Evolutionary conservation across 805 yeast species (phyloP).

Genomic region (Lipomyces starkeyi): DNA sequence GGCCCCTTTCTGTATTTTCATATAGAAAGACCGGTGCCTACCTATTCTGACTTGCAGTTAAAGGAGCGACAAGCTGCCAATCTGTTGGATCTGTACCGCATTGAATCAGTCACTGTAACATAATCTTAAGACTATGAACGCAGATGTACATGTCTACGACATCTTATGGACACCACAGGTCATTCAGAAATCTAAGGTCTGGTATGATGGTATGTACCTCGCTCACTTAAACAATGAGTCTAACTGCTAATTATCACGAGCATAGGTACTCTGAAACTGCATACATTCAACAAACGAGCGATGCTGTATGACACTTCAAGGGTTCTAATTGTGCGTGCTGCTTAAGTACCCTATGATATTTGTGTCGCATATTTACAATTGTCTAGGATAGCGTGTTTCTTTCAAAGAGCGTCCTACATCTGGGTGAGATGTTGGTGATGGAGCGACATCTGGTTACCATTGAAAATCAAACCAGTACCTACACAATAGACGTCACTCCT

Average conservation of each 20-base stretch:
- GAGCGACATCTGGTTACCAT: constrained; percentile 43
- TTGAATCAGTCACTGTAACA: neutral
- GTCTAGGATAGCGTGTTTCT: constrained; percentile 31
- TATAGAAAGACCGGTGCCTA: neutral
- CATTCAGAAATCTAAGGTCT: constrained; percentile 47
- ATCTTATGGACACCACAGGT: constrained; percentile 47
- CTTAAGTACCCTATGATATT: constrained; percentile 13
- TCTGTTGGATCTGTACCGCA: neutral
- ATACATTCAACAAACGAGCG: constrained; percentile 40
- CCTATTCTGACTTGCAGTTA: neutral
- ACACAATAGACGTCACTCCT: constrained; percentile 23
- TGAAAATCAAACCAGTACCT: constrained; percentile 30
- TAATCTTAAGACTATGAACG: neutral
- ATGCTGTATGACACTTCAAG: constrained; percentile 43
- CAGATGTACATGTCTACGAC: constrained; percentile 39
- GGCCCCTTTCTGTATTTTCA: neutral
- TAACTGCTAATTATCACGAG: neutral
- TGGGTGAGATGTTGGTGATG: constrained; percentile 39
- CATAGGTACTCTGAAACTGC: constrained; percentile 38
- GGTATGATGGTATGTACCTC: constrained; percentile 47
- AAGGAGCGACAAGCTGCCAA: neutral
- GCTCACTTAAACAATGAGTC: no score
- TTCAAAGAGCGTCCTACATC: constrained; percentile 16
- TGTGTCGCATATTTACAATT: neutral
- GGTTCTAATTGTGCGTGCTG: constrained; percentile 35